These are phyloP conservation scores for Cymbidium sinense DNA, from an alignment of 106 monocot species.

Conservation along the genomic window DNA sequence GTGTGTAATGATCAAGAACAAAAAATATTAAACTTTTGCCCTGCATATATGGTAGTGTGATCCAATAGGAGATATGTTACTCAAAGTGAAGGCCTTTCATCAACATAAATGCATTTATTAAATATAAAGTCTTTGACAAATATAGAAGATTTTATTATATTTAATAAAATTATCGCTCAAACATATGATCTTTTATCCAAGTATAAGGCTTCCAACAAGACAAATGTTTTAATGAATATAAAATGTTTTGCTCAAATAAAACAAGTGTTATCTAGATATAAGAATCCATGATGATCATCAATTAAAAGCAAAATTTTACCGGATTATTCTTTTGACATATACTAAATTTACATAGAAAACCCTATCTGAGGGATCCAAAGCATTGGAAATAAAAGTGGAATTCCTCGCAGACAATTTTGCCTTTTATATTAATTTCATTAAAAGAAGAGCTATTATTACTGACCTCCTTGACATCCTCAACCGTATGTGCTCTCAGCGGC, in stretches of 20 bases:
- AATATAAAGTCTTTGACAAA: not conserved
- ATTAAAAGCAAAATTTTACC: too few species aligned
- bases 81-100: not conserved
- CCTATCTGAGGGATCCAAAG: not conserved
- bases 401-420: not conserved
- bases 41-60: too few species aligned
- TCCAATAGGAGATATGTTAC: not conserved
- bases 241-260: too few species aligned
- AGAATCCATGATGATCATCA: too few species aligned
- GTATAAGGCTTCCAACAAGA: too few species aligned
- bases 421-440: not conserved
- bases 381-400: not conserved
- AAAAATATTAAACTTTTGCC: not conserved
- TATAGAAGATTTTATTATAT: too few species aligned
- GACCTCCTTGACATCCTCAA: slow-evolving; percentile 67
- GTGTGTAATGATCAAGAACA: not conserved
- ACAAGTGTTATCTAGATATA: too few species aligned
- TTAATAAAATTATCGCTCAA: too few species aligned
- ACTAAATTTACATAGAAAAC: not conserved
- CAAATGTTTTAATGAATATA: too few species aligned
- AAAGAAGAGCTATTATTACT: not conserved
- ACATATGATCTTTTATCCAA: too few species aligned
- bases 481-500: slow-evolving; percentile 53
- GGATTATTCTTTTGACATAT: not conserved
- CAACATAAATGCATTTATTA: not conserved